A percentile compares a stretch with the other conserved stretches of the same genome.
phyloP scores from a whole-genome alignment of 1,284 basidiomycete species.

The Boletus hoseneyae region DNA sequence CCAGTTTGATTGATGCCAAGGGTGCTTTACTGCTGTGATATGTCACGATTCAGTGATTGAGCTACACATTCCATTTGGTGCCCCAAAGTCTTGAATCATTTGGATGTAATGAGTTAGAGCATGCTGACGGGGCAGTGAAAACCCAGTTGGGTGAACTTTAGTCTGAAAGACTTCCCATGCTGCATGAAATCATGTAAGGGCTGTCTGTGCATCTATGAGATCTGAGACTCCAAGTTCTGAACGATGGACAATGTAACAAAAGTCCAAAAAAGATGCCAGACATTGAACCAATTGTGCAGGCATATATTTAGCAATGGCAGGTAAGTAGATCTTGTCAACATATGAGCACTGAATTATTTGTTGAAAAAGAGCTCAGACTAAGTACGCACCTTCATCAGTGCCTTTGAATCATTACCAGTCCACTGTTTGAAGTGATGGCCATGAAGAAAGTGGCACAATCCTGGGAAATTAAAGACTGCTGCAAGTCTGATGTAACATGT shows the following conservation, averaged over 20 bases:
- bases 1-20: not conserved
- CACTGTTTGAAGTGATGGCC: no score
- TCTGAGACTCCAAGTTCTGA: not conserved
- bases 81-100: not conserved
- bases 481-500: not conserved
- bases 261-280: no score
- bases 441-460: no score
- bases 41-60: not conserved
- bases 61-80: not conserved
- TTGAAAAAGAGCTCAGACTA: no score
- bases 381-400: no score
- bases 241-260: no score
- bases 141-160: not conserved
- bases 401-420: no score
- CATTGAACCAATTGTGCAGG: no score
- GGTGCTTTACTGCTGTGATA: not conserved
- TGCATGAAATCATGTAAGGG: not conserved
- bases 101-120: not conserved
- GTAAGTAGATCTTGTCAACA: not conserved
- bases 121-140: not conserved
- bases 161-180: not conserved
- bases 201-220: not conserved
- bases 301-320: not conserved
- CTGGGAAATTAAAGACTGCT: not conserved
- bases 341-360: no score